Base-by-base conservation (phyloP, 257 asterid species). In the Capsicum rhomboideum region DNA sequence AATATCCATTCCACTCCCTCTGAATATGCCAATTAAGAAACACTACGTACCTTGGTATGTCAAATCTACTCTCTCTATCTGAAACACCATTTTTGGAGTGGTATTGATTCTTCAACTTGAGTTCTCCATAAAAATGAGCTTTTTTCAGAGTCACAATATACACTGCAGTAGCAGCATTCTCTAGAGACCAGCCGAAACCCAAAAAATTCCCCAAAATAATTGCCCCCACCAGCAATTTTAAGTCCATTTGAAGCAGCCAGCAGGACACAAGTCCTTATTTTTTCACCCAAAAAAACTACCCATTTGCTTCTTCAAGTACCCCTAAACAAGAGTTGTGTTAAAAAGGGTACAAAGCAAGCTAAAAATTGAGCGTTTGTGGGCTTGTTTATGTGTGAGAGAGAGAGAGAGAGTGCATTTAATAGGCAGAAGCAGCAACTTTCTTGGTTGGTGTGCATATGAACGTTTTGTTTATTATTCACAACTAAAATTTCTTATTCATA, bases 61-160 rank as follows among this genome's bases (percentile, higher is more conserved):
- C 87, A 23, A 91, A 87, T 86, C 89, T 91, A 80, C 49, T 92
- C 89, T 84, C 88, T 88, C 87, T 86, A 63, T 82, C 86, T 29
- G 95, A 78, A 84, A 85, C 92, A 84, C 84, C 64, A 82, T 21
- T 78, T 56, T 50, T 83, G 79, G 83, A 82, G 68, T 85, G 28
- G 82, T 86, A 88, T 80, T 84, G 85, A 53, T 90, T 88, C 84
- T 86, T 85, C 66, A 80, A 89, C 67, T 89, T 90, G 85, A 95
- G 91, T 78, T 91, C 91, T 12, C 88, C 90, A 80, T 87, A 82
- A 86, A 69, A 87, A 21, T 91, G 97, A 85, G 94, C 86, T 85
- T 92, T 93, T 87, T 90, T 96, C 87, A 96, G 91, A 63, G 95
- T 94, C 83, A 96, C 98, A 89, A 96, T 96, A 86, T 93, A 94